Evolutionary conservation across 164 flowering plant genomes (phyloP), one percentile per base, ranked within the genome.

Genomic region (Macadamia integrifolia): DNA sequence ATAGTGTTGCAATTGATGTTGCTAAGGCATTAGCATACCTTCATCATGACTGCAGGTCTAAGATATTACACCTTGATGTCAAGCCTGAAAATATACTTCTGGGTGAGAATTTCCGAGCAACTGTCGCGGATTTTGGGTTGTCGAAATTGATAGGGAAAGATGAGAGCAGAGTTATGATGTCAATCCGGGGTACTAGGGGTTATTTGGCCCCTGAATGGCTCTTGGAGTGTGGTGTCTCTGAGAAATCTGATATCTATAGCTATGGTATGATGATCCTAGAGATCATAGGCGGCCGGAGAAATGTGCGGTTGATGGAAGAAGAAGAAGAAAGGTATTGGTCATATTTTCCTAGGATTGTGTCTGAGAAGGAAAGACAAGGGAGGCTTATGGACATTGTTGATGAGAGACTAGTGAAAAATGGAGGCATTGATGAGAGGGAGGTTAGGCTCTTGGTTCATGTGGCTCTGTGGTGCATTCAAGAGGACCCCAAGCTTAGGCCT

Each of bases 191-290:
- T 11, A 93, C 98, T 10, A 77, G 76, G 64, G 97, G 96, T 29
- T 91, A 93, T 74, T 74, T 93, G 52, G 98, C 98, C 3, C 98
- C 98, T 0, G 98, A 93, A 61, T 93, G 97, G 98, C 83, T 93
- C 1, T 62, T 91, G 66, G 87, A 87, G 59, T 66, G 79, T 6
- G 97, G 94, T 1, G 66, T 91, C 32, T 82, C 93, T 0, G 96
- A 90, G 68, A 91, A 91, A 70, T 86, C 83, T 3, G 98, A 93
- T 65, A 71, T 91, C 30, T 93, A 89, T 60, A 89, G 98, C 72
- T 93, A 80, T 60, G 98, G 98, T 1, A 89, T 93, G 94, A 90
- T 93, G 43, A 81, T 93, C 8, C 63, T 93, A 44, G 97, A 93
- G 82, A 71, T 89, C 42, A 73, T 91, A 10, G 98, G 98, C 14